These are phyloP conservation scores for Nepenthes gracilis DNA, from an alignment of 148 eudicot species.

Conservation along the genomic window DNA sequence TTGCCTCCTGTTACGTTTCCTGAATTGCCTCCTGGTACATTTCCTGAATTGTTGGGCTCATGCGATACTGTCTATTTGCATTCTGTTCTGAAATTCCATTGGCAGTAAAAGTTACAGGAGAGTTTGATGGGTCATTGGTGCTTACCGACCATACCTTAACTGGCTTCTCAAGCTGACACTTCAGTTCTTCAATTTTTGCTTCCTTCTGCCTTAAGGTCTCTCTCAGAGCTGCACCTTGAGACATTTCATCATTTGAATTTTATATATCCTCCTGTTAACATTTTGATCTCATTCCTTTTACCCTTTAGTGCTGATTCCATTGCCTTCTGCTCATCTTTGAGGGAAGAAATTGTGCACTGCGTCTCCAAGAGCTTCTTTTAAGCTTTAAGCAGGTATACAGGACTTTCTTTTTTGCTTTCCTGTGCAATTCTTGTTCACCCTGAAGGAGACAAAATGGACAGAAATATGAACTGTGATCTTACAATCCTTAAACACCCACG, in stretches of 20 bases:
- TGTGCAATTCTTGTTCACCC: slow-evolving; percentile 61
- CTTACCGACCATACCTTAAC: slow-evolving; percentile 19
- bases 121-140: slow-evolving; percentile 19
- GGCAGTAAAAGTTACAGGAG: slow-evolving; percentile 6
- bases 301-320: slow-evolving; percentile 50
- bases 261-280: slow-evolving; percentile 12
- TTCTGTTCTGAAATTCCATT: neutral
- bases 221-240: slow-evolving; percentile 15
- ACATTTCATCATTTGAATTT: slow-evolving; percentile 9
- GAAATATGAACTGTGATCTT: too few relatives aligned
- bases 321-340: slow-evolving; percentile 52
- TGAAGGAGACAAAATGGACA: slow-evolving; percentile 6
- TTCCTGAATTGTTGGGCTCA: too few relatives aligned
- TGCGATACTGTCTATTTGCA: neutral
- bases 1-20: slow-evolving; percentile 1
- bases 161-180: slow-evolving; percentile 15
- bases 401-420: slow-evolving; percentile 34
- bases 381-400: slow-evolving; percentile 35
- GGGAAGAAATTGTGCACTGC: slow-evolving; percentile 58
- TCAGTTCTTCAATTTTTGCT: slow-evolving; percentile 33
- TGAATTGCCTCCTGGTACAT: neutral
- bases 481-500: too few relatives aligned
- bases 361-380: slow-evolving; percentile 39
- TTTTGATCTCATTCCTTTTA: slow-evolving; percentile 50
- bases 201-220: slow-evolving; percentile 31